Base-by-base conservation (phyloP, 2,329 filamentous ascomycete species). In the Calonectria henricotiae region DNA sequence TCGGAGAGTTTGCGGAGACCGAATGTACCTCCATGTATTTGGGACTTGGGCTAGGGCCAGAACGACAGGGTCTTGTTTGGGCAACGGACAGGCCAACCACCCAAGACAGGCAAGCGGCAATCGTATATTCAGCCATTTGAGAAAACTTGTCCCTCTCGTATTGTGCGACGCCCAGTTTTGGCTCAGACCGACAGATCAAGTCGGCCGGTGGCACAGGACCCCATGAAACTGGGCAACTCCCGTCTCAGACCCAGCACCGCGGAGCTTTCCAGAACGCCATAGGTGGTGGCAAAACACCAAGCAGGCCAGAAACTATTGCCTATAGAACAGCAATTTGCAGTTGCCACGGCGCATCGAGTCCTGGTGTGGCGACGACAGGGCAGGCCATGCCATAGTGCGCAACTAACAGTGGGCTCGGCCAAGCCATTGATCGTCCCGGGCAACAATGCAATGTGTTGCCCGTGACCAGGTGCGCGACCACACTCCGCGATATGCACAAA, bases 1-100 rank as follows among this genome's bases (percentile, higher is more conserved):
- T 67, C 72, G 67, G 72, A 69, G 62, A 65, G 55, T 71, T 74
- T 44, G 67, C 55, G 71, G 67, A 67, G 35, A 47, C 68, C 68
- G 71, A 74, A 62, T 44, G 67, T 69, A 69, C 62, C 67, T 32
- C 35, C 37, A 69, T 60, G 67, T 69, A 69, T 49, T 37, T 30
- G 39, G 27, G 61, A 68, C 47, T 60, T 63, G n/a, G 35, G 30
- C 65, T 6, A 13, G 51, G 51, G 32, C 51, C n/a, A 12, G 32
- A 25, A 32, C 15, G 51, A 58, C 51, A 15, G 54, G 49, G 66
- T 49, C 60, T 32, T 46, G 39, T 58, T 58, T 58, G 49, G 62
- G 49, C 23, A 3, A 58, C 37, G 39, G 32, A 20, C 51, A 27
- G 23, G 41, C 63, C 47, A 15, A 46, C 44, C 20, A 15, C 62